These are phyloP conservation scores for Logfia minima DNA, from an alignment of 129 eudicot species.

Conservation along the genomic window DNA sequence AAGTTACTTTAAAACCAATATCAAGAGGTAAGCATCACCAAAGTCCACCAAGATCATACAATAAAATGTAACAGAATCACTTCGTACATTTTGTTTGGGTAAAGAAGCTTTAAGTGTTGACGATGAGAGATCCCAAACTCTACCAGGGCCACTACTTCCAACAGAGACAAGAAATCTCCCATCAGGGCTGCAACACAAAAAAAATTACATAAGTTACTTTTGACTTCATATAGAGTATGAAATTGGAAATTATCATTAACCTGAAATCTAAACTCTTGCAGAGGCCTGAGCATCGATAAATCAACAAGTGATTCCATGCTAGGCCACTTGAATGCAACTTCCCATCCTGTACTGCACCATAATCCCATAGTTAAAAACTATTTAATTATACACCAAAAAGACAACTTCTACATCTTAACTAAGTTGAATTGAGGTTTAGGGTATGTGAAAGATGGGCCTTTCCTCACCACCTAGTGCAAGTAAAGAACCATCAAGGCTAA, in stretches of 20 bases:
- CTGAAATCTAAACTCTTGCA: slow-evolving; percentile 85
- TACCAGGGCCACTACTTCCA: slow-evolving; percentile 84
- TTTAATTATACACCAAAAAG: neutral
- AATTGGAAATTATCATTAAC: neutral
- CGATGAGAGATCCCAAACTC: slow-evolving; percentile 80
- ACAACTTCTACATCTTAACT: neutral
- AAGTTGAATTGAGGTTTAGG: neutral
- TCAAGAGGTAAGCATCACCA: neutral
- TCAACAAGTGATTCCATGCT: slow-evolving; percentile 65
- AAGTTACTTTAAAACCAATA: slow-evolving; percentile 7
- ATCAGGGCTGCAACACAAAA: slow-evolving; percentile 64
- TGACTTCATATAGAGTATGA: neutral
- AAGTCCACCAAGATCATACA: neutral
- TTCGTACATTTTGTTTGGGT: slow-evolving; percentile 63
- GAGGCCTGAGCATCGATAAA: slow-evolving; percentile 66
- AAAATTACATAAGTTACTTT: neutral
- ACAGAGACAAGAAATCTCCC: slow-evolving; percentile 83
- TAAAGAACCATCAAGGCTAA: slow-evolving; percentile 72
- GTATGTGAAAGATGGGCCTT: slow-evolving; percentile 30
- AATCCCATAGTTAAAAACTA: slow-evolving; percentile 33
- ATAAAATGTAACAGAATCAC: neutral
- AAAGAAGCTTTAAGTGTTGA: slow-evolving; percentile 65
- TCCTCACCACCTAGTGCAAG: slow-evolving; percentile 98
- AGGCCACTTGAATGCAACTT: slow-evolving; percentile 95
- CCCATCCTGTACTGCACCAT: slow-evolving; percentile 96